Evolutionary conservation across 2,329 filamentous ascomycete genomes (phyloP), one percentile per base, ranked within the genome.

Genomic region (Domatiomyces catenatus): DNA sequence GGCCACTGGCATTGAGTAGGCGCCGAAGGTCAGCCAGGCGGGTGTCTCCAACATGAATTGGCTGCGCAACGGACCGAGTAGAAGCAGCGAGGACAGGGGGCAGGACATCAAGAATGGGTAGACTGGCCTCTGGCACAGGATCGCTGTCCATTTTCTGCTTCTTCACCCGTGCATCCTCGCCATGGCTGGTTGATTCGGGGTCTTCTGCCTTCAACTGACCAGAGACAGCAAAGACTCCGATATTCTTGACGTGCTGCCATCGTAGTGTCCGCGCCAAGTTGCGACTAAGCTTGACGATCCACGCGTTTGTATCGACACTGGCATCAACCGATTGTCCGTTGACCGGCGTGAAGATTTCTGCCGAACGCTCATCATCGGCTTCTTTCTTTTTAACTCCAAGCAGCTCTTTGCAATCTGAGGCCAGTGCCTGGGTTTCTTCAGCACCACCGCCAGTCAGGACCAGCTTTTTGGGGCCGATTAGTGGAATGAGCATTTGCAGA

Each of bases 271-370:
- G 86, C 52, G 94, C 84, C 18, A 98, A 78, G 44, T 78, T 72
- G 58, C 90, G 86, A 47, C 86, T 88, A 17, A 98, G 75, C 66
- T 89, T 94, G 53, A 98, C 85, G 20, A 86, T 83, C 92, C 93
- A 98, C 3, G 92, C 89, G 64, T 96, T 95, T 4, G 90, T 96
- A 64, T 98, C 92, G 43, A 96, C 90, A 62, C 89, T 95, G 10
- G 90, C 92, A 65, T 98, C 83, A 43, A 98, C 75, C 12, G 75
- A 71, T 32, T 76, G 72, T 20, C 88, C 88, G n/a, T 86, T 72
- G 8, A 71, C 67, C 1, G 92, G 92, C 0, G 86, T 88, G 63
- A 90, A 90, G 4, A 98, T 86, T 56, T 89, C 81, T 36, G 80
- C 75, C 5, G 54, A 51, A 10, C 51, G 36, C 17, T 72, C 69